A percentile compares a stretch with the other conserved stretches of the same genome.
Conservation (phyloP, 192 early-diverging fungal species). For the Coemansia umbellata region DNA sequence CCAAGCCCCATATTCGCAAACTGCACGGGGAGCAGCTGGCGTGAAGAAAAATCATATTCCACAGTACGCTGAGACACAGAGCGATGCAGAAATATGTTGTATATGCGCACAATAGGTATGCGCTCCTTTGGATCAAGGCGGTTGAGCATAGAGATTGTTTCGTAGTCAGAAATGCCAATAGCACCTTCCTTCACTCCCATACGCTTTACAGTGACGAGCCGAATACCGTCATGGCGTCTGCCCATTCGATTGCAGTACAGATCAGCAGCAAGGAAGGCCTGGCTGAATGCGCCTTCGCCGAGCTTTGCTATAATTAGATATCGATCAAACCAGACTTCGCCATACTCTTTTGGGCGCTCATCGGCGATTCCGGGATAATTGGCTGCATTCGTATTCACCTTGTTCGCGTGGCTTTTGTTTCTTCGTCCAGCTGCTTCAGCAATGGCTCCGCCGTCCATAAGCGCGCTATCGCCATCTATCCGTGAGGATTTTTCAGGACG, state of each 20-base stretch:
- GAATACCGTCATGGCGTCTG: constrained; percentile 32
- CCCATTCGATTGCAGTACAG: constrained; percentile 39
- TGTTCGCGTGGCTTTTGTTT: constrained; percentile 11
- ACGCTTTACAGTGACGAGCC: constrained; percentile 44
- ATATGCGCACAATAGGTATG: constrained; percentile 37
- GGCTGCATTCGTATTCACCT: not conserved
- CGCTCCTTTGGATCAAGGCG: constrained; percentile 31
- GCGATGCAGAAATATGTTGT: constrained; percentile 36
- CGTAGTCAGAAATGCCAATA: constrained; percentile 46
- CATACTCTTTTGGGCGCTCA: constrained; percentile 32
- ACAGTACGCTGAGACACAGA: constrained; percentile 6
- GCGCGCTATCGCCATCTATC: constrained; percentile 5
- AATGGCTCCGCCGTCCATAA: constrained; percentile 2
- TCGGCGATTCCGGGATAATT: constrained; percentile 3
- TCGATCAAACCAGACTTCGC: constrained; percentile 48
- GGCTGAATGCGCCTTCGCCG: constrained; percentile 50
- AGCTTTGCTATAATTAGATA: constrained; percentile 43
- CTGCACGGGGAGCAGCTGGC: constrained; percentile 16
- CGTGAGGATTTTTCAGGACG: constrained; percentile 1
- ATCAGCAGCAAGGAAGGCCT: constrained; percentile 43
- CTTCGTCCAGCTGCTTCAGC: constrained; percentile 7
- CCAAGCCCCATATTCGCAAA: not conserved
- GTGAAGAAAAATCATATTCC: constrained; percentile 14
- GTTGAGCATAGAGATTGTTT: constrained; percentile 42
- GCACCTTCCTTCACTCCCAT: constrained; percentile 33